phyloP scores from a whole-genome alignment of 73 alveolate species.

The Tetrahymena malaccensis region DNA sequence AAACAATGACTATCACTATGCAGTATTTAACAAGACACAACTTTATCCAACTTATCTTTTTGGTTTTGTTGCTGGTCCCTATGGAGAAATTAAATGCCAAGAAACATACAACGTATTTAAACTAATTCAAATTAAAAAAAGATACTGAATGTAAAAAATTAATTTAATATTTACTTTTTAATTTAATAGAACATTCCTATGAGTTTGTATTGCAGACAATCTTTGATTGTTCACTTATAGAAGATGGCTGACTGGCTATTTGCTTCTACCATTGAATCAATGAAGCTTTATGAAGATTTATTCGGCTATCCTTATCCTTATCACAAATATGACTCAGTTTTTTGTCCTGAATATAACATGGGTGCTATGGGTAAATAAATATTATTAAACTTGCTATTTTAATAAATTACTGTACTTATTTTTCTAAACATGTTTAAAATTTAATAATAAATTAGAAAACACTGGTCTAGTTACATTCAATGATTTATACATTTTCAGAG shows the following conservation, averaged over 20 bases:
- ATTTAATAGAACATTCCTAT: slow-evolving; percentile 17
- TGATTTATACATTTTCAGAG: slow-evolving; percentile 76
- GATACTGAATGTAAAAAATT: background rate
- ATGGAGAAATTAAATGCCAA: background rate
- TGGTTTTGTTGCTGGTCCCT: slow-evolving; percentile 48
- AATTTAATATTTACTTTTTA: background rate
- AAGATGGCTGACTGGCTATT: slow-evolving; percentile 49
- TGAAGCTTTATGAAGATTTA: slow-evolving; percentile 85
- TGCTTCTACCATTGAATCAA: slow-evolving; percentile 73
- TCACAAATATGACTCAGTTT: slow-evolving; percentile 87
- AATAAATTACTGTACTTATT: background rate
- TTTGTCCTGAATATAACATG: slow-evolving; percentile 88
- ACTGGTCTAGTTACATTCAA: slow-evolving; percentile 75
- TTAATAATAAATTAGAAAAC: slow-evolving; percentile 37
- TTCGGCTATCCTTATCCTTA: slow-evolving; percentile 85
- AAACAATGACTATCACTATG: background rate
- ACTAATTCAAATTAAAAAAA: background rate
- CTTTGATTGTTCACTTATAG: slow-evolving; percentile 50
- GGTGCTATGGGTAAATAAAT: slow-evolving; percentile 86
- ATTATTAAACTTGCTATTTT: background rate
- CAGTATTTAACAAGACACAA: slow-evolving; percentile 43
- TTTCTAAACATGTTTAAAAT: background rate
- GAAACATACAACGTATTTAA: background rate
- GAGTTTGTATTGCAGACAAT: slow-evolving; percentile 55
- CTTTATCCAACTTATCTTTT: slow-evolving; percentile 37